These are phyloP conservation scores for Sistotremastrum niveocremeum DNA, from an alignment of 768 basidiomycete genomes.

Conservation along the genomic window DNA sequence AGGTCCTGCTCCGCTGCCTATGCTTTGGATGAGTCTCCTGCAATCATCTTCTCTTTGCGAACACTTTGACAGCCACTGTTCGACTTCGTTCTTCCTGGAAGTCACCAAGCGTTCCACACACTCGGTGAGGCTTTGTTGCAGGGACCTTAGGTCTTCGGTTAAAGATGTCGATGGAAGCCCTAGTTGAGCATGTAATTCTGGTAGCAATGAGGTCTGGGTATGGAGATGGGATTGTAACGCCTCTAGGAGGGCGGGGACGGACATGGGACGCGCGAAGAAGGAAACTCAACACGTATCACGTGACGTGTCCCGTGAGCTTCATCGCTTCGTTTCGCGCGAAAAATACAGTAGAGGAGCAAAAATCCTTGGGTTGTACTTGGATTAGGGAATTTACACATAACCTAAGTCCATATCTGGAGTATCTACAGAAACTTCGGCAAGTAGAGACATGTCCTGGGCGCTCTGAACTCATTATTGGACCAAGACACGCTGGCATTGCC, in stretches of 20 bases:
- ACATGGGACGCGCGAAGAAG: too few relatives aligned
- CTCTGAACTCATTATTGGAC: too few relatives aligned
- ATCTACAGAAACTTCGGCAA: too few relatives aligned
- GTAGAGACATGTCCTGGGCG: too few relatives aligned
- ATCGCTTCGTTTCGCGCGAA: too few relatives aligned
- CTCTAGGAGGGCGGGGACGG: constrained; percentile 35
- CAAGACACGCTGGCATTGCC: too few relatives aligned
- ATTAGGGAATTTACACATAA: too few relatives aligned
- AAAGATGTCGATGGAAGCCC: constrained; percentile 70
- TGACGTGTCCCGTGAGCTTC: too few relatives aligned
- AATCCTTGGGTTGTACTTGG: too few relatives aligned
- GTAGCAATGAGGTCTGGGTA: constrained; percentile 69
- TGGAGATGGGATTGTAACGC: constrained; percentile 69
- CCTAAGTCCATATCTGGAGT: too few relatives aligned
- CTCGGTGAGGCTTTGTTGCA: constrained; percentile 62
- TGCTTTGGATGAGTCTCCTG: constrained; percentile 46
- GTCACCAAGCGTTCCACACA: constrained; percentile 68
- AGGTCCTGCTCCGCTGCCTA: constrained; percentile 63
- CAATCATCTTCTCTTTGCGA: constrained; percentile 50
- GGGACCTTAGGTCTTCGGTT: constrained; percentile 60
- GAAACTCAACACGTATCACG: too few relatives aligned
- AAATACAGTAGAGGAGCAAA: too few relatives aligned
- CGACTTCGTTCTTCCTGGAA: constrained; percentile 57
- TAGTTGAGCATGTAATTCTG: constrained; percentile 71
- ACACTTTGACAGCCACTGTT: constrained; percentile 57